Percentiles rank a stretch among this genome's conserved stretches.
Conservation (phyloP, 1,284 basidiomycete genomes). For the Pseudozyma tsukubaensis region DNA sequence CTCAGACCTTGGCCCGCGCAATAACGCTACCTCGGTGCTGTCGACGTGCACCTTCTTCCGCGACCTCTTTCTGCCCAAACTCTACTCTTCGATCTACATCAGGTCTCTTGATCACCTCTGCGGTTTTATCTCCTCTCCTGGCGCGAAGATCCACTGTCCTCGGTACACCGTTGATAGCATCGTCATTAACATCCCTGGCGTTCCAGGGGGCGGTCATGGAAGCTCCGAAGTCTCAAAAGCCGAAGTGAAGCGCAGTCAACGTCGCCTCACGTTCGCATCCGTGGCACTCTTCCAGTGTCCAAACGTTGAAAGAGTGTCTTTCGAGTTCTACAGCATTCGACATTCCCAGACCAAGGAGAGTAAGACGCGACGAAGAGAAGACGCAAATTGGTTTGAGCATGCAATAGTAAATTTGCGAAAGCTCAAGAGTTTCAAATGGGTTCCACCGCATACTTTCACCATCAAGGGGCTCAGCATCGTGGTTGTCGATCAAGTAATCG, state of each 20-base stretch:
- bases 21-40: slow-evolving; percentile 20
- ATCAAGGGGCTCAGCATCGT: slow-evolving; percentile 44
- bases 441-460: slow-evolving; percentile 24
- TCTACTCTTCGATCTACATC: slow-evolving; percentile 31
- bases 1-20: slow-evolving; percentile 1
- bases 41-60: slow-evolving; percentile 20
- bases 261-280: slow-evolving; percentile 27
- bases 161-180: slow-evolving; percentile 8
- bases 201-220: slow-evolving; percentile 33
- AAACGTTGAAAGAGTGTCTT: slow-evolving; percentile 13
- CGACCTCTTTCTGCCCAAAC: slow-evolving; percentile 27
- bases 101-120: slow-evolving; percentile 22
- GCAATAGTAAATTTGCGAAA: too few relatives aligned
- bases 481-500: slow-evolving; percentile 32
- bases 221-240: not conserved
- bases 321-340: slow-evolving; percentile 40
- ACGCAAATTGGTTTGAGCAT: too few relatives aligned
- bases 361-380: too few relatives aligned
- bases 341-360: too few relatives aligned
- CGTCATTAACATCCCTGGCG: slow-evolving; percentile 41
- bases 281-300: slow-evolving; percentile 14
- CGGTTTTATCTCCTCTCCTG: slow-evolving; percentile 12
- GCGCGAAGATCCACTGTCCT: slow-evolving; percentile 16
- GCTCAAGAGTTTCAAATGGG: slow-evolving; percentile 23
- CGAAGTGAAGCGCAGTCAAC: slow-evolving; percentile 6